These are phyloP conservation scores for Camelina hispida DNA, from an alignment of 345 rosid species.

Conservation along the genomic window DNA sequence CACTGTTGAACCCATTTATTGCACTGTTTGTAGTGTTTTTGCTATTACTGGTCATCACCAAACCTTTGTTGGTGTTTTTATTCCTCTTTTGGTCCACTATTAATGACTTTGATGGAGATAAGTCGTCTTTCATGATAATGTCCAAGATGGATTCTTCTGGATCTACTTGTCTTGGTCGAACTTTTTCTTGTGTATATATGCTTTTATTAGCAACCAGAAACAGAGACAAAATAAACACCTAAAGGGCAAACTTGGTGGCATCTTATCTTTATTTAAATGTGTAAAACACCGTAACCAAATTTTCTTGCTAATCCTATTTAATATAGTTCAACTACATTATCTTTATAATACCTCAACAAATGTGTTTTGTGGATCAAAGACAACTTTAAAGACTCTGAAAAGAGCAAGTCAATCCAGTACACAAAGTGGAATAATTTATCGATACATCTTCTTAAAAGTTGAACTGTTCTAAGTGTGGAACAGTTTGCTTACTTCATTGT, in stretches of 20 bases:
- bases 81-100: not conserved
- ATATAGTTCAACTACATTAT: no score
- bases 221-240: not conserved
- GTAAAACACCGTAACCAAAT: not conserved
- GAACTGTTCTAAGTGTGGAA: not conserved
- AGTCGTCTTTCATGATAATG: not conserved
- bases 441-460: not conserved
- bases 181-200: not conserved
- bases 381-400: not conserved
- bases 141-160: constrained; percentile 9
- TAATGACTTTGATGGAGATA: not conserved
- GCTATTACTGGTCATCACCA: no score
- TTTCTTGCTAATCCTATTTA: not conserved
- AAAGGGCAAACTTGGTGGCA: not conserved
- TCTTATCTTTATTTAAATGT: constrained; percentile 8
- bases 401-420: not conserved
- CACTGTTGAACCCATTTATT: constrained; percentile 16
- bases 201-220: constrained; percentile 17
- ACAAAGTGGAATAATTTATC: not conserved
- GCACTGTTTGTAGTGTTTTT: not conserved
- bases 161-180: constrained; percentile 2
- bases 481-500: not conserved
- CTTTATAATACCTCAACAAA: no score
- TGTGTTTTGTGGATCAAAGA: no score
- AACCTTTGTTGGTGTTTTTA: not conserved